Percentiles rank a stretch among this genome's conserved stretches.
Evolutionary conservation across 768 basidiomycete genomes (phyloP).

Genomic region (Tricholoma sp.): DNA sequence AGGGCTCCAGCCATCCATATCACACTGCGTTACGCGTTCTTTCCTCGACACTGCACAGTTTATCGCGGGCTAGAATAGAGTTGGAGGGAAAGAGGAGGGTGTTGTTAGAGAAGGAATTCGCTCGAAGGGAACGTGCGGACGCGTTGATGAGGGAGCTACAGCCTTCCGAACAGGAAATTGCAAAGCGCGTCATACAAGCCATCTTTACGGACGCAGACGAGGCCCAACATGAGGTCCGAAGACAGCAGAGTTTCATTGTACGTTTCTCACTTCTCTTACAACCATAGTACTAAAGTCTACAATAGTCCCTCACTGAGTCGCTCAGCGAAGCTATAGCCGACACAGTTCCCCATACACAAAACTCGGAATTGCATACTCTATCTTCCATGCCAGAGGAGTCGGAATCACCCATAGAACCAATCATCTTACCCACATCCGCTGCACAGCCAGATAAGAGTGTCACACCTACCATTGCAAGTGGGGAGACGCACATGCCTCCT

Average conservation of each 20-base stretch:
- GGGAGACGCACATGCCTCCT: background rate
- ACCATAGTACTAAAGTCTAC: background rate
- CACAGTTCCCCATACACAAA: constrained; percentile 35
- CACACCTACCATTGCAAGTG: constrained; percentile 6
- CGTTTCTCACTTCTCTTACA: constrained; percentile 17
- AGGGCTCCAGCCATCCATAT: constrained; percentile 52
- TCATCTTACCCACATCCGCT: constrained; percentile 3
- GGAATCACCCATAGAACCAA: constrained; percentile 9
- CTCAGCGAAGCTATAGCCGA: constrained; percentile 52
- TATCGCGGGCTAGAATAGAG: constrained; percentile 53
- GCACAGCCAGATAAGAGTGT: constrained; percentile 4
- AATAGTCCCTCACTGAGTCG: constrained; percentile 48
- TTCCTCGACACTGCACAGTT: constrained; percentile 58
- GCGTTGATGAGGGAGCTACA: constrained; percentile 52
- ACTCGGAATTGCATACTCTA: constrained; percentile 27
- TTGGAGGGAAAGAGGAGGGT: constrained; percentile 53
- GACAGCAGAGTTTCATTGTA: constrained; percentile 58
- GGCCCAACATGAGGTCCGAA: constrained; percentile 41
- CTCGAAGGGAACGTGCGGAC: constrained; percentile 46
- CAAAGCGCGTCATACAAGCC: constrained; percentile 59
- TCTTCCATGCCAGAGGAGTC: constrained; percentile 32
- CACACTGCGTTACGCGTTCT: constrained; percentile 64
- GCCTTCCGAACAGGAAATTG: constrained; percentile 61
- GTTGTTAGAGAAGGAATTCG: constrained; percentile 56
- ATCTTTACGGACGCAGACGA: constrained; percentile 56